phyloP scores from a whole-genome alignment of 305 asterid species.

The Solanum hybrid region DNA sequence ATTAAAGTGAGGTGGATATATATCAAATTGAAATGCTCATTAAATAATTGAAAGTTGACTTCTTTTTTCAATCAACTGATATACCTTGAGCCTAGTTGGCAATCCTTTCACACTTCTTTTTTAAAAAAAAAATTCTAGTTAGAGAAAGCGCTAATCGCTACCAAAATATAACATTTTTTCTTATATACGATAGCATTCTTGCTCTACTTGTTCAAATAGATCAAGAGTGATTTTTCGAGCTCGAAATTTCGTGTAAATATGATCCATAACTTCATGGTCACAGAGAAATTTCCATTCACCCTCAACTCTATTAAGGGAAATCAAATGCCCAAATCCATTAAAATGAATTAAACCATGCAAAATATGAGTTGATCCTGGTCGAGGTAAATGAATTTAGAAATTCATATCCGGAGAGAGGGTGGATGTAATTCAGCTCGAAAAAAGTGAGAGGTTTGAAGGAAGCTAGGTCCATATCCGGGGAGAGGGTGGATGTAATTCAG shows the following conservation, averaged over 20 bases:
- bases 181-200: neutral
- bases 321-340: slow-evolving; percentile 77
- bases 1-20: neutral
- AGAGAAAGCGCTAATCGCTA: neutral
- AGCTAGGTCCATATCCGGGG: no score
- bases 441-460: no score
- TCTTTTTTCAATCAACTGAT: no score
- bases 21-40: neutral
- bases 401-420: no score
- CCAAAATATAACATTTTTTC: neutral
- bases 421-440: no score
- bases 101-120: neutral
- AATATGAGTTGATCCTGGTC: slow-evolving; percentile 30
- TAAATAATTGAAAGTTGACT: no score
- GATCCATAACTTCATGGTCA: slow-evolving; percentile 74
- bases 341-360: slow-evolving; percentile 81
- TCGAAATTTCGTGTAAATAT: slow-evolving; percentile 51
- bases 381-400: no score
- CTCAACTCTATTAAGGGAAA: slow-evolving; percentile 66
- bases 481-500: neutral
- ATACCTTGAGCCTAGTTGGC: no score
- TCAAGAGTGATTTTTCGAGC: slow-evolving; percentile 24
- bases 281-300: slow-evolving; percentile 56
- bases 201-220: neutral
- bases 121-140: no score